Conservation (phyloP, 2,329 filamentous ascomycete genomes). For the Fusarium keratoplasticum region DNA sequence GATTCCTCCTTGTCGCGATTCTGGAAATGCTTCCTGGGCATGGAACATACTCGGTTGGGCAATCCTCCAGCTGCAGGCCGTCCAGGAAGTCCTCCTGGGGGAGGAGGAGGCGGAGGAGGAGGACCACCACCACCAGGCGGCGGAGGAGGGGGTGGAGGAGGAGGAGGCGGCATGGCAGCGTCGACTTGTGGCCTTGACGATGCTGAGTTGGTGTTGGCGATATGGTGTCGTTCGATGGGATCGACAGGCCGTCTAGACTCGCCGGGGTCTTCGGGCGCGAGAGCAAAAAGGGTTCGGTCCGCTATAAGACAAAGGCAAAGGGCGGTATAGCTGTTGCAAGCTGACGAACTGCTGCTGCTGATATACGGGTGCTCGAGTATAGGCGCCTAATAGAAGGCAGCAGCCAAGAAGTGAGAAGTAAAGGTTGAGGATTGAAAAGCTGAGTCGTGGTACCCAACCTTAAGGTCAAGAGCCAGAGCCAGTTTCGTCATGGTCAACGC, state of each 20-base stretch:
- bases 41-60: slow-evolving; percentile 68
- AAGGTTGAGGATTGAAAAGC: slow-evolving; percentile 22
- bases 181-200: slow-evolving; percentile 4
- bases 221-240: slow-evolving; percentile 27
- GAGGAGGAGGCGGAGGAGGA: slow-evolving; percentile 72
- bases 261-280: slow-evolving; percentile 27
- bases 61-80: slow-evolving; percentile 63
- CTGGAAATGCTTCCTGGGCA: background rate
- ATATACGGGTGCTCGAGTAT: background rate
- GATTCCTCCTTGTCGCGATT: background rate
- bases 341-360: background rate
- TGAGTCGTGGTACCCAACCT: slow-evolving; percentile 30
- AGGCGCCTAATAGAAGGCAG: background rate
- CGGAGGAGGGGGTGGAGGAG: slow-evolving; percentile 79
- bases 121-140: slow-evolving; percentile 72
- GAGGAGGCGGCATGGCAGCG: slow-evolving; percentile 62
- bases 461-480: slow-evolving; percentile 14
- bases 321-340: slow-evolving; percentile 4
- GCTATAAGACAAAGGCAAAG: slow-evolving; percentile 10
- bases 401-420: slow-evolving; percentile 4
- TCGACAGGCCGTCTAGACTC: slow-evolving; percentile 17
- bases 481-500: slow-evolving; percentile 46
- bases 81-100: slow-evolving; percentile 64
- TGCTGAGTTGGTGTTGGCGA: slow-evolving; percentile 20
- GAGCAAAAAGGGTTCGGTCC: slow-evolving; percentile 21